Base-by-base conservation (phyloP, 495 filamentous ascomycete species). In the Penicillium simplicissimum region DNA sequence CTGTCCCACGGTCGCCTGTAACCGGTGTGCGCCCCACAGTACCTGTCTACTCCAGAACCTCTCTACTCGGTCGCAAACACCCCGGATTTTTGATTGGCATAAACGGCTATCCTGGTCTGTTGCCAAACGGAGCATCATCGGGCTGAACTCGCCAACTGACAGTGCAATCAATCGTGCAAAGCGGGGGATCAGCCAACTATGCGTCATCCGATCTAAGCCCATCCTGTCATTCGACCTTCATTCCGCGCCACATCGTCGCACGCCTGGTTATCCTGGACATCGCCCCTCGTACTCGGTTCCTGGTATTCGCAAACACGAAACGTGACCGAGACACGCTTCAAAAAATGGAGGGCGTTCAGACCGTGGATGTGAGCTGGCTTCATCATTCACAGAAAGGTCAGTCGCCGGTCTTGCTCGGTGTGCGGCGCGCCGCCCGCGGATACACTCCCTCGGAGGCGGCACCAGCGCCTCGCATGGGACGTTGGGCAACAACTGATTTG, bases 361-460 rank as follows among this genome's bases (percentile, higher is more conserved):
- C 86, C 21, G 84, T 89, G 55, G 87, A 89, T 74, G 86, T 89
- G 58, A 84, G 80, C 74, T 89, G 87, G 87, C 80, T 88, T 51
- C 87, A 89, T 73, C 85, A 87, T 66, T 82, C 86, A 47, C 84
- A 83, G 55, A 85, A 81, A 85, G 84, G 86, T 82, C 67, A 76
- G 79, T 69, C 14, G 38, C 21, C 21, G 21, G 31, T 55, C 31
- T n/a, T 17, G 35, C 31, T 42, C 42, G 31, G 4, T 53, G 19
- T 38, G 13, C 52, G 2, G 36, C 28, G 2, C 28, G 40, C 58
- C 11, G 59, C 45, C 33, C 47, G 34, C 34, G 37, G 54, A 23
- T 43, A 43, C 40, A 21, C 42, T 11, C 19, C 42, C 42, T 11
- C 42, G 42, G 42, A 11, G 17, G 42, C 42, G 2, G 42, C 10